These are phyloP conservation scores for Meira nashicola DNA, from an alignment of 1,284 basidiomycete species.

Conservation along the genomic window DNA sequence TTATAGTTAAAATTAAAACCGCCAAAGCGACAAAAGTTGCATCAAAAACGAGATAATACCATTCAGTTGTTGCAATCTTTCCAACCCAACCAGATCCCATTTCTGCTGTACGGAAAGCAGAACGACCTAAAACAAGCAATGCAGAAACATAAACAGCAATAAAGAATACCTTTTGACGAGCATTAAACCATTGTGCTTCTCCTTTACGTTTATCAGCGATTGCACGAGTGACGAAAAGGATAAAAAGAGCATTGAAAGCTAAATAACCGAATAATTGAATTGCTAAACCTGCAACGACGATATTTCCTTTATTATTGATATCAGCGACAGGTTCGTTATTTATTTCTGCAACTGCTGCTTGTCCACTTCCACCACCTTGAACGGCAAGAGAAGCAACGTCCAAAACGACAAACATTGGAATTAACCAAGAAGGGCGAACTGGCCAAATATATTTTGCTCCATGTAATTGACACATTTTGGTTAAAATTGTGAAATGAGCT, in stretches of 20 bases:
- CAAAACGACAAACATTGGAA: conserved; percentile 31
- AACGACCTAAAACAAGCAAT: conserved; percentile 24
- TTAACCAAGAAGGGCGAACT: conserved; percentile 12
- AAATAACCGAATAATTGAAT: conserved; percentile 24
- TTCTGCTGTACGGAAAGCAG: conserved; percentile 29
- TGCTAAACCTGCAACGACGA: conserved; percentile 26
- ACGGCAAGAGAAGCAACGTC: conserved; percentile 27
- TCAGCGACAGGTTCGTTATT: conserved; percentile 1
- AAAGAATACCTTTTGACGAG: conserved; percentile 17
- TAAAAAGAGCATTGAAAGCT: conserved; percentile 25
- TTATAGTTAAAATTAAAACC: conserved; percentile 6
- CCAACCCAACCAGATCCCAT: conserved; percentile 32
- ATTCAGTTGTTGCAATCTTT: conserved; percentile 24
- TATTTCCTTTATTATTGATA: conserved; percentile 16
- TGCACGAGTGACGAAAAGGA: conserved; percentile 3
- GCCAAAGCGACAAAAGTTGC: conserved; percentile 9
- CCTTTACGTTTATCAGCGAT: not conserved
- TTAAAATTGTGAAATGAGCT: conserved; percentile 25
- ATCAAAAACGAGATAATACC: conserved; percentile 14
- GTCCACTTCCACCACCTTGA: conserved; percentile 26
- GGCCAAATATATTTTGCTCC: conserved; percentile 21
- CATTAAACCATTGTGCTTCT: conserved; percentile 10
- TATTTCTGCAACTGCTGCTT: conserved; percentile 23
- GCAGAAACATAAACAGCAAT: conserved; percentile 21
- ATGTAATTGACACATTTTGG: conserved; percentile 20